Percentiles rank a stretch among this genome's conserved stretches.
Evolutionary conservation across 2,329 filamentous ascomycete genomes (phyloP).

Genomic region (Chalaropsis thielavioides): DNA sequence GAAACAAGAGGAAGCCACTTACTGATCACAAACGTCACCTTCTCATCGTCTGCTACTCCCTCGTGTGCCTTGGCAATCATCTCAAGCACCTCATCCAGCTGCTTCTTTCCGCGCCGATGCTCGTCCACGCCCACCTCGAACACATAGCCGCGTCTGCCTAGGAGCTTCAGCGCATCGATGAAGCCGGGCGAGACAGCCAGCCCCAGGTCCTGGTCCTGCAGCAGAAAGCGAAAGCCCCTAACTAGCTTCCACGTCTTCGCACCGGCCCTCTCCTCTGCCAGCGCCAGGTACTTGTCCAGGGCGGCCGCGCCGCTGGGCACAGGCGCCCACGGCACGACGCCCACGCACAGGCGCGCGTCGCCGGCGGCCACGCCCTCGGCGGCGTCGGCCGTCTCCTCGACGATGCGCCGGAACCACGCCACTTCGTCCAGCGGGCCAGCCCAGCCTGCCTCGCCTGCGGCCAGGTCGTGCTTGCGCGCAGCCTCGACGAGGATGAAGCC

Average conservation of each 20-base stretch:
- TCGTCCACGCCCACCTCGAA: conserved; percentile 83
- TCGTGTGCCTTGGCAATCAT: conserved; percentile 56
- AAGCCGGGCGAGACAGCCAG: conserved; percentile 50
- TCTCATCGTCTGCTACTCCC: conserved; percentile 42
- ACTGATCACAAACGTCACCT: conserved; percentile 58
- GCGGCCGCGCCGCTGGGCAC: conserved; percentile 47
- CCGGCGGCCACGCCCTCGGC: conserved; percentile 42
- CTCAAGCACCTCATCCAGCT: conserved; percentile 54
- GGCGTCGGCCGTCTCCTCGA: conserved; percentile 40
- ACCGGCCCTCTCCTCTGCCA: conserved; percentile 47
- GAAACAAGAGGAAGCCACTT: conserved; percentile 13
- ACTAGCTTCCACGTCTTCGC: conserved; percentile 48
- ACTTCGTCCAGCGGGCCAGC: conserved; percentile 57
- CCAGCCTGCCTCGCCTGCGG: conserved; percentile 40
- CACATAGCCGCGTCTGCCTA: conserved; percentile 47
- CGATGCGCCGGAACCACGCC: conserved; percentile 50
- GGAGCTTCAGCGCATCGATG: conserved; percentile 48
- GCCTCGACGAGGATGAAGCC: conserved; percentile 77
- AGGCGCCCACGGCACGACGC: conserved; percentile 75
- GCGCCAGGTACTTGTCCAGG: conserved; percentile 49
- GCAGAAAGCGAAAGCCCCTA: conserved; percentile 66
- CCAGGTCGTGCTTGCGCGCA: conserved; percentile 52
- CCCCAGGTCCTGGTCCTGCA: conserved; percentile 60
- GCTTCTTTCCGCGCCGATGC: conserved; percentile 57
- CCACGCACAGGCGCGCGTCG: conserved; percentile 44